These are phyloP conservation scores for Diutina sp. DNA, from an alignment of 1,139 yeast species.

Conservation along the genomic window DNA sequence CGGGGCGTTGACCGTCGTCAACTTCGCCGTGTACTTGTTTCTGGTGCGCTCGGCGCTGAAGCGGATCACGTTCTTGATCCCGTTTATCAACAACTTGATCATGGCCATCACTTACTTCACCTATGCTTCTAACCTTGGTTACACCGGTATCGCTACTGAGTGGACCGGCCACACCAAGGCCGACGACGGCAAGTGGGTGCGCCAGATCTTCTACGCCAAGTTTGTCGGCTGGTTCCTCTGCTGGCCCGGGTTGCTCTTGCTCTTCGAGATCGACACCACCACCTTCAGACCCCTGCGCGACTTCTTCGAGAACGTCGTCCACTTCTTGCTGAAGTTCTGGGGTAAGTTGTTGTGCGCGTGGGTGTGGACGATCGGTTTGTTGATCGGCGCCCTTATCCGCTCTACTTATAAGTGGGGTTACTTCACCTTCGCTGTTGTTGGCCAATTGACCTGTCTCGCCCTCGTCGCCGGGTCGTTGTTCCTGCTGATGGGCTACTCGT, in stretches of 20 bases:
- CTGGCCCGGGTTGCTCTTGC: slow-evolving; percentile 9
- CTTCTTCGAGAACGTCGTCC: slow-evolving; percentile 5
- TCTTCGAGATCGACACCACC: neutral
- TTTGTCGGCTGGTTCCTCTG: slow-evolving; percentile 55
- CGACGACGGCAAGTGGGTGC: slow-evolving; percentile 21
- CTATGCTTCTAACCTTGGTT: slow-evolving; percentile 58
- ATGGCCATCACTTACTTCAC: slow-evolving; percentile 46
- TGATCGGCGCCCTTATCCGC: slow-evolving; percentile 40
- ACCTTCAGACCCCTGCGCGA: neutral
- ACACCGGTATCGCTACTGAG: slow-evolving; percentile 39
- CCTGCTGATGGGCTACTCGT: neutral
- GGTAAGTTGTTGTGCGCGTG: slow-evolving; percentile 30
- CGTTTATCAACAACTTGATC: slow-evolving; percentile 32
- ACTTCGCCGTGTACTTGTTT: slow-evolving; percentile 25
- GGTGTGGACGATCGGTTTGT: slow-evolving; percentile 37
- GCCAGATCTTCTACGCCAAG: slow-evolving; percentile 57
- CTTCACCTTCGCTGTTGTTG: slow-evolving; percentile 28
- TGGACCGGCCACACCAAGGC: slow-evolving; percentile 37
- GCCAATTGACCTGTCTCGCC: slow-evolving; percentile 24
- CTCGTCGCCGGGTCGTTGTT: slow-evolving; percentile 9
- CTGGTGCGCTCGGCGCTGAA: slow-evolving; percentile 20
- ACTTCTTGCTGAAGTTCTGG: slow-evolving; percentile 13
- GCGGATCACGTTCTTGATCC: slow-evolving; percentile 31
- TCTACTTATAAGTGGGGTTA: slow-evolving; percentile 62
- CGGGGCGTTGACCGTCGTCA: slow-evolving; percentile 27